phyloP scores from a whole-genome alignment of 805 yeast species.

The Schwanniomyces vanrijiae region DNA sequence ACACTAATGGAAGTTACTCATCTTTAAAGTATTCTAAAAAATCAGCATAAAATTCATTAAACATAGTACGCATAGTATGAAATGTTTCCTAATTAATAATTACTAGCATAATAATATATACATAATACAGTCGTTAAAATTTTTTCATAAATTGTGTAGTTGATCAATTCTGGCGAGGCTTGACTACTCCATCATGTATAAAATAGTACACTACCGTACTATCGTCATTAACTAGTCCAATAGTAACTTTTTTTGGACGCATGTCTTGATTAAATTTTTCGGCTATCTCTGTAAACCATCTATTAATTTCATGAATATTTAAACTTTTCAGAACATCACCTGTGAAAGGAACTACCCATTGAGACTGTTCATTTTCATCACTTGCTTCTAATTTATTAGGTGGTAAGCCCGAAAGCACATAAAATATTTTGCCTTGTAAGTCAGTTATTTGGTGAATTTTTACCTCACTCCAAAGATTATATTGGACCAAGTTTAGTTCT shows the following conservation, averaged over 20 bases:
- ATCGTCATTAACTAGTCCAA: constrained; percentile 62
- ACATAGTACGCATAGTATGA: too few species aligned
- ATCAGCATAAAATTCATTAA: neutral
- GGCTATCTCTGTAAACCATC: constrained; percentile 35
- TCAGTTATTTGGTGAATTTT: constrained; percentile 9
- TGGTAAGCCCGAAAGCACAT: constrained; percentile 30
- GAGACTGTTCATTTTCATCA: constrained; percentile 17
- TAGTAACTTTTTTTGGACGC: constrained; percentile 46
- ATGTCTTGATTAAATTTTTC: constrained; percentile 4
- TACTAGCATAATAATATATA: neutral
- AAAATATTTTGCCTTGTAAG: constrained; percentile 2
- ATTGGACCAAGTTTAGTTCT: constrained; percentile 41
- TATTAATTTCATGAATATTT: constrained; percentile 37
- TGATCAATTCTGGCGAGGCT: constrained; percentile 55
- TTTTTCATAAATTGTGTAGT: neutral
- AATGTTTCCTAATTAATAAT: too few species aligned
- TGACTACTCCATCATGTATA: constrained; percentile 62
- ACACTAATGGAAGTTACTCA: neutral
- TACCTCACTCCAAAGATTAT: constrained; percentile 46
- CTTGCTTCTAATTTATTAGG: constrained; percentile 24
- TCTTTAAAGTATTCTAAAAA: neutral
- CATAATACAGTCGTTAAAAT: neutral
- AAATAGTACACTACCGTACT: constrained; percentile 72
- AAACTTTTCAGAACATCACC: constrained; percentile 23
- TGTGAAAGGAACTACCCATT: constrained; percentile 45